Evolutionary conservation across 208 protist genomes (phyloP).

Genomic region (Leishmania gerbilli): DNA sequence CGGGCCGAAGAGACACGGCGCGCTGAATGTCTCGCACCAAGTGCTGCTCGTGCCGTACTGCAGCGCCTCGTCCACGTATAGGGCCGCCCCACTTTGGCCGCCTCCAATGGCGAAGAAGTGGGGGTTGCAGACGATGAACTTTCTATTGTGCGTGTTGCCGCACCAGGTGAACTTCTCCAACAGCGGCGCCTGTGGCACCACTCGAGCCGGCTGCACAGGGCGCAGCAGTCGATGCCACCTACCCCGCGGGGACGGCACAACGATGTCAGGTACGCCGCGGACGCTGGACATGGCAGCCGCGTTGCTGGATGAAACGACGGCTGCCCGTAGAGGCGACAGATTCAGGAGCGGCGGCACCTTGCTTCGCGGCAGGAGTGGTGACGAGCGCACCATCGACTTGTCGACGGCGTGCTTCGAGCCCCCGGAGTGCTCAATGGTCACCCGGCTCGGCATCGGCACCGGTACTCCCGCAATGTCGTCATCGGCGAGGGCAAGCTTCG

Average conservation of each 20-base stretch:
- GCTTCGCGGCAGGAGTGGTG: too few species aligned
- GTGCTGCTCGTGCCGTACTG: slow-evolving; percentile 57
- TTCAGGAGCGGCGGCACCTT: not conserved
- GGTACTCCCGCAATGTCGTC: not conserved
- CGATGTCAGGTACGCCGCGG: not conserved
- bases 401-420: not conserved
- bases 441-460: slow-evolving; percentile 16
- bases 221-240: not conserved
- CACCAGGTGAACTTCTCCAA: slow-evolving; percentile 44
- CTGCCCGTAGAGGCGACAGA: not conserved
- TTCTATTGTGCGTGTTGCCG: slow-evolving; percentile 23
- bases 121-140: slow-evolving; percentile 51
- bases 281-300: not conserved
- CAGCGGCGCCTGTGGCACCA: slow-evolving; percentile 17
- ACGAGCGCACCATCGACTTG: not conserved
- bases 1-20: slow-evolving; percentile 42
- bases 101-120: slow-evolving; percentile 59
- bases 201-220: not conserved
- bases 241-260: not conserved
- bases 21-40: slow-evolving; percentile 54
- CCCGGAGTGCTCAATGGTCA: slow-evolving; percentile 8
- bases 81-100: slow-evolving; percentile 49
- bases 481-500: not conserved
- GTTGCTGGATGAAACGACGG: not conserved
- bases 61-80: slow-evolving; percentile 56